Conservation (phyloP, 2,329 filamentous ascomycete genomes). For the Claviceps pusilla region DNA sequence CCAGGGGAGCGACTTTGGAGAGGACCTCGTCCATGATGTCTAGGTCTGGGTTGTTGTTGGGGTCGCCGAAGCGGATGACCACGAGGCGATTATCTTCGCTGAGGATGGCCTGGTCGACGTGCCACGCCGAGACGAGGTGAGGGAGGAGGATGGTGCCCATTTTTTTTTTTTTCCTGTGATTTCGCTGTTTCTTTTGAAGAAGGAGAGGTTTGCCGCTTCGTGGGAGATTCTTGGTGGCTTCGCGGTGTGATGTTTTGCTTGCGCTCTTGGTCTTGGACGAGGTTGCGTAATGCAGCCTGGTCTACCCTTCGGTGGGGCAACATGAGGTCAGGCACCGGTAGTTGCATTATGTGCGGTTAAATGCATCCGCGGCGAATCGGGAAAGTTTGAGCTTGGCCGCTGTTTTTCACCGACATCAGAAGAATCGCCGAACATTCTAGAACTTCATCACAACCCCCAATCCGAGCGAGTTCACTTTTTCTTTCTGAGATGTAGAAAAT, state of each 20-base stretch:
- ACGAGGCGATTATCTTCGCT: conserved; percentile 84
- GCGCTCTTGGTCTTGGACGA: no score
- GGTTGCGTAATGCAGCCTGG: no score
- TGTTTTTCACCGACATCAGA: no score
- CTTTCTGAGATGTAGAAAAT: background rate
- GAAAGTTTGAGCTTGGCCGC: no score
- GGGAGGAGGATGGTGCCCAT: conserved; percentile 83
- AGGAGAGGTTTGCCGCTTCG: background rate
- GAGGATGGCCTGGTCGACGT: conserved; percentile 89
- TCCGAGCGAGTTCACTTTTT: background rate
- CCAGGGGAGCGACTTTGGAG: conserved; percentile 79
- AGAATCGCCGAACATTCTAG: background rate
- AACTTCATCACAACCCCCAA: background rate
- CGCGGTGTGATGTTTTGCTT: no score
- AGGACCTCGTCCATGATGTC: conserved; percentile 84
- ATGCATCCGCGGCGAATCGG: background rate
- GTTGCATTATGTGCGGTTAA: background rate
- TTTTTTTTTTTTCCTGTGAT: background rate
- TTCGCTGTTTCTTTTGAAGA: no score
- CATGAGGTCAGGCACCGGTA: background rate
- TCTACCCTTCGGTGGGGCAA: background rate
- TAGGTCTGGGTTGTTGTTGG: conserved; percentile 51
- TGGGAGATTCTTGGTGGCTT: no score
- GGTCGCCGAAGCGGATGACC: conserved; percentile 73
- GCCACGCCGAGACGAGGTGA: conserved; percentile 84